These are phyloP conservation scores for Lycium ferocissimum DNA, from an alignment of 257 asterid genomes.

Conservation along the genomic window DNA sequence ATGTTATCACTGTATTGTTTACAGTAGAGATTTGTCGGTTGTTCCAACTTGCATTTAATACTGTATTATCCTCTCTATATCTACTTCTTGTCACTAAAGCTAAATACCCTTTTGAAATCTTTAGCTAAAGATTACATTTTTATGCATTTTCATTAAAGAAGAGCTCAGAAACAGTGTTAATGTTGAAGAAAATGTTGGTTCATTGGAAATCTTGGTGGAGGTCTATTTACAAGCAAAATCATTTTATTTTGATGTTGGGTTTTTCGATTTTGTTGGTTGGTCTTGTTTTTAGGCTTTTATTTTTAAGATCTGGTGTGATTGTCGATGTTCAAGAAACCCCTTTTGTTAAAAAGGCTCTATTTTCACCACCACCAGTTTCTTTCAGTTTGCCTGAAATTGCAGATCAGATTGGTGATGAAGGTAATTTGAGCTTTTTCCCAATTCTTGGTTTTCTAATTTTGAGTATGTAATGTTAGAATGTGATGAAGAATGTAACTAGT, in stretches of 20 bases:
- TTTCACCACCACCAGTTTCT: conserved; percentile 36
- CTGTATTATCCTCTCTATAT: background rate
- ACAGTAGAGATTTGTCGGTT: background rate
- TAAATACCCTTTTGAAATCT: conserved; percentile 4
- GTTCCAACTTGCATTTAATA: background rate
- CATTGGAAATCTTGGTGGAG: conserved; percentile 57
- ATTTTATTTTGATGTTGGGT: conserved; percentile 60
- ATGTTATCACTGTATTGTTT: too few species aligned
- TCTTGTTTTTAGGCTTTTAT: conserved; percentile 59
- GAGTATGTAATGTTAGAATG: conserved; percentile 16
- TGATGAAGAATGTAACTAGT: background rate
- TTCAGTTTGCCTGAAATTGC: conserved; percentile 33
- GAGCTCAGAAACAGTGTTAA: background rate
- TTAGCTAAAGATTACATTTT: conserved; percentile 18
- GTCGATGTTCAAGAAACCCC: conserved; percentile 47
- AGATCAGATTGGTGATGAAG: conserved; percentile 50
- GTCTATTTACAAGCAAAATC: conserved; percentile 52
- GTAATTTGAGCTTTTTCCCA: conserved; percentile 31
- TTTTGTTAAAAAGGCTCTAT: conserved; percentile 37
- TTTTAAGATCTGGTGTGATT: conserved; percentile 54
- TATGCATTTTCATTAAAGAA: background rate
- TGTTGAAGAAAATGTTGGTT: conserved; percentile 46
- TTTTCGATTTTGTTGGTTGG: conserved; percentile 57
- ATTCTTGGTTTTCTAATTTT: background rate
- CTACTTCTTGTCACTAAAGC: background rate